A percentile compares a stretch with the other conserved stretches of the same genome.
These are phyloP conservation scores for Mycena capillaripes DNA, from an alignment of 768 basidiomycete species.

Conservation along the genomic window DNA sequence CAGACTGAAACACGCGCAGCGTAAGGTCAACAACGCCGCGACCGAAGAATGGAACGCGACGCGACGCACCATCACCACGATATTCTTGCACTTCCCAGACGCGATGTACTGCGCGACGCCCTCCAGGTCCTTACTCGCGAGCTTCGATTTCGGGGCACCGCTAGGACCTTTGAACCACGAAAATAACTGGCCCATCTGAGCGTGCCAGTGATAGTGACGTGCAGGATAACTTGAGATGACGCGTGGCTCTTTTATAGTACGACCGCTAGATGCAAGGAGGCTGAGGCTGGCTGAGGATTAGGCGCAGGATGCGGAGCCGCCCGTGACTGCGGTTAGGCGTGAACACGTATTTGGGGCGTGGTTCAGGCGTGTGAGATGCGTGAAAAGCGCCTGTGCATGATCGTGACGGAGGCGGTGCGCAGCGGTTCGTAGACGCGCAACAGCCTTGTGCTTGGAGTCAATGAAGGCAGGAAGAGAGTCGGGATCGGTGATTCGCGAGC, in stretches of 20 bases:
- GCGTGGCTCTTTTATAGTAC: not conserved
- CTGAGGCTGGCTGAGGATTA: too few species aligned
- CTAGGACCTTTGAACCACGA: constrained; percentile 4
- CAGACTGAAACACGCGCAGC: not conserved
- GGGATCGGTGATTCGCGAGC: too few species aligned
- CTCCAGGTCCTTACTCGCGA: constrained; percentile 23
- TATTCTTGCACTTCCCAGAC: constrained; percentile 26
- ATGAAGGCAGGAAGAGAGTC: too few species aligned
- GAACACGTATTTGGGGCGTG: constrained; percentile 17
- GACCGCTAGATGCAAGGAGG: not conserved
- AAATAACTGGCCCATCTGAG: constrained; percentile 18
- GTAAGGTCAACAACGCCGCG: too few species aligned
- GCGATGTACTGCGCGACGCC: constrained; percentile 27
- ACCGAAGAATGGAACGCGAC: too few species aligned
- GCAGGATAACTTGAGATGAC: too few species aligned
- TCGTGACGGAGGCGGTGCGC: too few species aligned
- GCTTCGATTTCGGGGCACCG: not conserved
- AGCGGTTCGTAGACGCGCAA: too few species aligned
- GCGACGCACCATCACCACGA: constrained; percentile 14
- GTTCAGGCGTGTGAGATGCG: not conserved
- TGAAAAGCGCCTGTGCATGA: too few species aligned
- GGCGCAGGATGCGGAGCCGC: not conserved
- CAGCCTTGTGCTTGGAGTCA: too few species aligned
- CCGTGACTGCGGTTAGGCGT: not conserved
- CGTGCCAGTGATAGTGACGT: not conserved